Base-by-base conservation (phyloP, 306 rosid species). In the Cyamopsis tetragonoloba region DNA sequence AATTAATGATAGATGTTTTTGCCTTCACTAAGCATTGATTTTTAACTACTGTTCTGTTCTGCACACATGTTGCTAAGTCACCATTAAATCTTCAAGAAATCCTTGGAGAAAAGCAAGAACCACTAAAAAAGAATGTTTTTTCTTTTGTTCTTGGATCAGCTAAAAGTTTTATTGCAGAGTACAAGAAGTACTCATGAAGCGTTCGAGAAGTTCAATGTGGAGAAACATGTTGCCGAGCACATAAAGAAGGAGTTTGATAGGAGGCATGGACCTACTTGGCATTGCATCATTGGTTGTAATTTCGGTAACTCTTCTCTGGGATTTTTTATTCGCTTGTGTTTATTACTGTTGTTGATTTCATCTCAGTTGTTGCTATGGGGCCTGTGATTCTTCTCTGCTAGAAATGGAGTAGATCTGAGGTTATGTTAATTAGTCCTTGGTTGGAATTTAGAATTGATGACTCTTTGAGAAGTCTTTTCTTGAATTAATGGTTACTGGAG, bases 251-350 rank as follows among this genome's bases (percentile, higher is more conserved):
- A 88, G 82, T 91, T 91, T 55, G 96, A 91, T 68, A 80, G 76
- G 77, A 87, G 80, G 77, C 89, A 85, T 47, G 95, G 96, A 5
- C 89, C 96, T 22, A 82, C 96, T 58, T 91, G 98, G 98, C 98
- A 91, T 84, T 91, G 97, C 80, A 91, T 91, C 66, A 89, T 91
- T 39, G 97, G 97, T 48, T 85, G 91, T 11, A 87, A 87, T 81
- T 91, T 87, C 37, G 98, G 98, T 91, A 87, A 72, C 6, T 26
- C 41, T 1, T 62, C 53, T 6, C n/a, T 2, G n/a, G n/a, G n/a
- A n/a, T 23, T 46, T 2, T 11, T 68, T 26, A 17, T 0, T 37
- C 62, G 63, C 44, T n/a, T n/a, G n/a, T n/a, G n/a, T 19, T 30
- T 38, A 13, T 27, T 59, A 12, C 53, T 49, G 53, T 57, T 47